Evolutionary conservation across 768 basidiomycete genomes (phyloP).

Genomic region (Hemileccinum rubropunctum): DNA sequence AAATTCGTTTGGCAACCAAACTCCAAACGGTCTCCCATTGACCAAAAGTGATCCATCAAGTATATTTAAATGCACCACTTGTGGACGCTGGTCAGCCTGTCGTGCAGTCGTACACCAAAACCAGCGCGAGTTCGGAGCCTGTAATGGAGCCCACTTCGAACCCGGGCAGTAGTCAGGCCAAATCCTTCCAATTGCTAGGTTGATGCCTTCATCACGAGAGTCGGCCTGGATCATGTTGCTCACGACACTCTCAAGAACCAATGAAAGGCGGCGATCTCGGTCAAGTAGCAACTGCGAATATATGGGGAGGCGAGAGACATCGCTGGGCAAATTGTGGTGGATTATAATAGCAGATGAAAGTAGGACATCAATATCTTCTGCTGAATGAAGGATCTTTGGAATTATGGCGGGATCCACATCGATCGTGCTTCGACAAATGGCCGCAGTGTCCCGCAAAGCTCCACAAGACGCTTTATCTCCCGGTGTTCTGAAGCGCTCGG

Average conservation of each 20-base stretch:
- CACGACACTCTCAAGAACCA: conserved; percentile 24
- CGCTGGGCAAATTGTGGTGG: conserved; percentile 28
- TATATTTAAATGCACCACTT: conserved; percentile 40
- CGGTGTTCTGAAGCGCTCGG: conserved; percentile 6
- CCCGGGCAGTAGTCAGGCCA: conserved; percentile 32
- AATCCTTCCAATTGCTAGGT: conserved; percentile 27
- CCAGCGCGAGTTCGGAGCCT: conserved; percentile 29
- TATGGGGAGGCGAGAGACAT: neutral
- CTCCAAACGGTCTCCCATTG: conserved; percentile 23
- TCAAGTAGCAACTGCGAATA: conserved; percentile 24
- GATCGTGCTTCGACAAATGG: conserved; percentile 29
- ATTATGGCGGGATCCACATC: conserved; percentile 14
- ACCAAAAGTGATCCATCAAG: conserved; percentile 31
- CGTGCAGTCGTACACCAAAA: conserved; percentile 21
- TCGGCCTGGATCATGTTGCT: conserved; percentile 6
- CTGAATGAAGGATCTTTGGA: conserved; percentile 15
- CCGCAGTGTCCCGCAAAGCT: conserved; percentile 16
- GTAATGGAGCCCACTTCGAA: conserved; percentile 22
- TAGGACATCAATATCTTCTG: conserved; percentile 26
- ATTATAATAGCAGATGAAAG: conserved; percentile 33
- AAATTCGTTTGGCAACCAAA: conserved; percentile 19
- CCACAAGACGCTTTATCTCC: conserved; percentile 2
- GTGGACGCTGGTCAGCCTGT: conserved; percentile 11
- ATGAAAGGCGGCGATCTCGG: conserved; percentile 32
- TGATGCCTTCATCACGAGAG: conserved; percentile 19